Evolutionary conservation across 768 basidiomycete genomes (phyloP).

Genomic region (Panus rudis): DNA sequence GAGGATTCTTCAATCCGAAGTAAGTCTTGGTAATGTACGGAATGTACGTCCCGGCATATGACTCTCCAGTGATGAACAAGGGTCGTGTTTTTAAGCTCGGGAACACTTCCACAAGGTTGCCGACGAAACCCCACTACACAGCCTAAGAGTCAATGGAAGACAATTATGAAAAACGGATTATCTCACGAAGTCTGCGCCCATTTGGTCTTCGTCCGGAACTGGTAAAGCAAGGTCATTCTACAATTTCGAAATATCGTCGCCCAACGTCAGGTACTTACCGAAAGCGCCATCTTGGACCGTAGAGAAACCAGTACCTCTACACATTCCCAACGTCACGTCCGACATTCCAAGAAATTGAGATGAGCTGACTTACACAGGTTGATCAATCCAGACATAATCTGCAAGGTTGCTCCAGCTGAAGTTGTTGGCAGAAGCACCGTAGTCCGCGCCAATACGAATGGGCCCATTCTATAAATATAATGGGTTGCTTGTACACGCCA

Average conservation of each 20-base stretch:
- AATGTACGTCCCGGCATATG: slow-evolving; percentile 70
- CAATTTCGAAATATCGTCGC: no score
- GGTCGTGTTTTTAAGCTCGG: slow-evolving; percentile 62
- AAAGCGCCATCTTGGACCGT: slow-evolving; percentile 59
- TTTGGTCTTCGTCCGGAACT: slow-evolving; percentile 49
- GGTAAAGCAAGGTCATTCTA: not conserved
- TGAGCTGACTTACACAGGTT: slow-evolving; percentile 49
- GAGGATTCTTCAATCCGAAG: slow-evolving; percentile 54
- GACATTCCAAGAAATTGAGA: not conserved
- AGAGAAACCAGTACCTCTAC: slow-evolving; percentile 54
- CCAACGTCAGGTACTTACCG: slow-evolving; percentile 36
- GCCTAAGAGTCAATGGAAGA: not conserved
- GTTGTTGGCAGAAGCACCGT: slow-evolving; percentile 41
- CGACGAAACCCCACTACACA: slow-evolving; percentile 60
- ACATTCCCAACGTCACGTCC: not conserved
- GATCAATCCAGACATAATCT: slow-evolving; percentile 71
- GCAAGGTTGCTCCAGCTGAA: slow-evolving; percentile 54
- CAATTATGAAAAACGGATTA: not conserved
- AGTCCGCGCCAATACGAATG: slow-evolving; percentile 47
- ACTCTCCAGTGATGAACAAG: slow-evolving; percentile 64
- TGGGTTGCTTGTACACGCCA: no score
- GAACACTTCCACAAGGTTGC: slow-evolving; percentile 69
- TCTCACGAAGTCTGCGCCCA: slow-evolving; percentile 48
- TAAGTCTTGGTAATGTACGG: slow-evolving; percentile 73
- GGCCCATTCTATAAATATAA: slow-evolving; percentile 60